Conservation (phyloP, 1,139 yeast genomes). For the Saccharomyces hybrid region DNA sequence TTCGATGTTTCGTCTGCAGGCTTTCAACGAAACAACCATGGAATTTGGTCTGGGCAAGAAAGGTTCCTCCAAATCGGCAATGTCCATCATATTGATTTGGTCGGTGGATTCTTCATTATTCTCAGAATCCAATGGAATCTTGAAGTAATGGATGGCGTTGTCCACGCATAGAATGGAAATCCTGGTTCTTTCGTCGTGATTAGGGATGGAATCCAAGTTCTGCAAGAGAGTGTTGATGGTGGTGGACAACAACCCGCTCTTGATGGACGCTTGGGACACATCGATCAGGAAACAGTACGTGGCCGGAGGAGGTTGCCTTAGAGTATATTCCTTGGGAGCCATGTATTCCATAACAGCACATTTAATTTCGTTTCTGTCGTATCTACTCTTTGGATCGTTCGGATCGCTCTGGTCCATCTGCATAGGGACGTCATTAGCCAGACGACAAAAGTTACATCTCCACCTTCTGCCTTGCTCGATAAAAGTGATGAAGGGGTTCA, state of each 20-base stretch:
- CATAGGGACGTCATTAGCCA: constrained; percentile 83
- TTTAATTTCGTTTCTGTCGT: constrained; percentile 74
- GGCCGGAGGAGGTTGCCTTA: constrained; percentile 92
- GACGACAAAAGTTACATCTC: constrained; percentile 91
- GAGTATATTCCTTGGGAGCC: constrained; percentile 92
- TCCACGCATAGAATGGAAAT: constrained; percentile 87
- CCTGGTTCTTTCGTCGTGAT: constrained; percentile 73
- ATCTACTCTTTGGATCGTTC: constrained; percentile 54
- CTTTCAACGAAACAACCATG: constrained; percentile 66
- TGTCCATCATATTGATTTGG: constrained; percentile 72
- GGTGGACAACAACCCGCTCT: constrained; percentile 78
- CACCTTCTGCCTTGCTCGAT: constrained; percentile 79
- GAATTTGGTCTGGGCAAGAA: constrained; percentile 86
- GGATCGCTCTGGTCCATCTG: constrained; percentile 66
- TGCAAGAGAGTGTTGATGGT: constrained; percentile 83
- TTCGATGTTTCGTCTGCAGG: constrained; percentile 70
- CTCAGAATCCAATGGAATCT: constrained; percentile 48
- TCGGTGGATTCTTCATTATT: constrained; percentile 24
- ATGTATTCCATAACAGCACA: constrained; percentile 84
- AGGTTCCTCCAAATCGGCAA: constrained; percentile 86
- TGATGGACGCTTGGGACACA: constrained; percentile 72
- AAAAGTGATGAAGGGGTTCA: constrained; percentile 82
- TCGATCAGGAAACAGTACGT: constrained; percentile 83
- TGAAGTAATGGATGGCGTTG: constrained; percentile 74
- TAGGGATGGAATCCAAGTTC: constrained; percentile 82